These are phyloP conservation scores for Ilex asprella DNA, from an alignment of 257 asterid species.

Conservation along the genomic window DNA sequence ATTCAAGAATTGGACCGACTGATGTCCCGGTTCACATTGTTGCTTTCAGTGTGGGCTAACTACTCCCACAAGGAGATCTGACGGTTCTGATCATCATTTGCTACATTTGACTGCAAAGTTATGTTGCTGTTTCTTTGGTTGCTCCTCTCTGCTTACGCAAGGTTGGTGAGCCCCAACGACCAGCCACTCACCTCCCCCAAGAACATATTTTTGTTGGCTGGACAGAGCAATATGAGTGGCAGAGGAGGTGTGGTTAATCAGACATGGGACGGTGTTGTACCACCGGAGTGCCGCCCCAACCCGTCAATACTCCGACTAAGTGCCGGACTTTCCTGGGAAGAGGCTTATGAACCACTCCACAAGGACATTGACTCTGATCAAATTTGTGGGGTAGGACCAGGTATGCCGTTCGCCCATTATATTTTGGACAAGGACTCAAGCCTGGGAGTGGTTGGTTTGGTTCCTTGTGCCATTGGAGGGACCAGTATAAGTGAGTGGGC, in stretches of 20 bases:
- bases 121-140: no score
- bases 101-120: no score
- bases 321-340: slow-evolving; percentile 21
- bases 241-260: slow-evolving; percentile 11
- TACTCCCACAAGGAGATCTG: no score
- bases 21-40: no score
- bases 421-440: slow-evolving; percentile 8
- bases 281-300: slow-evolving; percentile 12
- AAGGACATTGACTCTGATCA: slow-evolving; percentile 23
- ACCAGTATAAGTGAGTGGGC: slow-evolving; percentile 28
- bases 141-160: no score
- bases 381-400: slow-evolving; percentile 32
- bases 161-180: no score
- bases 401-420: slow-evolving; percentile 30
- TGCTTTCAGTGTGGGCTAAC: no score
- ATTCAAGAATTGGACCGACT: no score
- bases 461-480: slow-evolving; percentile 40
- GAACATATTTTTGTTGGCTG: slow-evolving; percentile 13
- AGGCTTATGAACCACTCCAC: slow-evolving; percentile 34
- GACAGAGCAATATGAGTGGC: slow-evolving; percentile 23
- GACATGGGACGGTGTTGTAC: slow-evolving; percentile 11
- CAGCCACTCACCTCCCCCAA: not conserved
- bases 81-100: no score
- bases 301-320: slow-evolving; percentile 19
- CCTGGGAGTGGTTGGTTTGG: slow-evolving; percentile 23